Base-by-base conservation (phyloP, 352 stramenopile species). In the Achlya hypogyna region DNA sequence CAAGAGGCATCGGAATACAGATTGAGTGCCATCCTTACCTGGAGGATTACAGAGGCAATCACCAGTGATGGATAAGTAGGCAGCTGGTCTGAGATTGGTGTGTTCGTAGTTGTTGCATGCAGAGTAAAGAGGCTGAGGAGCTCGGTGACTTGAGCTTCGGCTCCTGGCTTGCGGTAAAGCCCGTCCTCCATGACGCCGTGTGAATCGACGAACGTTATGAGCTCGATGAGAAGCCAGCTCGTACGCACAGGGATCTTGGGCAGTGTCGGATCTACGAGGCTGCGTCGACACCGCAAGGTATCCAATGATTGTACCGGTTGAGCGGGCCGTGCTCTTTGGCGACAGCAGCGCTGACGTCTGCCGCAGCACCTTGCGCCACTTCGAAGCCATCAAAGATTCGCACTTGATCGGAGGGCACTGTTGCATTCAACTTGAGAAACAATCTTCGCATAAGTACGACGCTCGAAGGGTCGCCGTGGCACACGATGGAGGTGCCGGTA, bases 191-290 rank as follows among this genome's bases (percentile, higher is more conserved):
- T 18, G 20, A 5, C 16, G 22, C 43, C 56, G 10, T 59, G 25
- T 31, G 22, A 38, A 34, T 67, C 60, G 32, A 67, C 40, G 47
- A 45, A 67, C 10, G n/a, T 27, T 12, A 67, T 32, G 34, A 67
- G 47, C 20, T 67, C 60, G 27, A 31, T 58, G 18, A 67, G 29
- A 9, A 67, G 43, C 31, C 34, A 31, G 14, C 28, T 31, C 5
- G 42, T 34, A 18, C 23, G 60, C 0, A 45, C 47, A 5, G 60
- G 29, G 12, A 67, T 67, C 32, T 67, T 67, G 45, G 42, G 23
- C 34, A 67, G 27, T 6, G n/a, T 45, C 6, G 6, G 12, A 9
- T 45, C 4, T 10, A 45, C 38, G 6, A 3, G 38, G 2, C 12
- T 3, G 38, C 6, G 38, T 3, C 38, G 38, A 9, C n/a, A 10